Percentiles rank a stretch among this genome's conserved stretches.
phyloP scores from a whole-genome alignment of 805 yeast species.

The Spencermartinsiella europaea region DNA sequence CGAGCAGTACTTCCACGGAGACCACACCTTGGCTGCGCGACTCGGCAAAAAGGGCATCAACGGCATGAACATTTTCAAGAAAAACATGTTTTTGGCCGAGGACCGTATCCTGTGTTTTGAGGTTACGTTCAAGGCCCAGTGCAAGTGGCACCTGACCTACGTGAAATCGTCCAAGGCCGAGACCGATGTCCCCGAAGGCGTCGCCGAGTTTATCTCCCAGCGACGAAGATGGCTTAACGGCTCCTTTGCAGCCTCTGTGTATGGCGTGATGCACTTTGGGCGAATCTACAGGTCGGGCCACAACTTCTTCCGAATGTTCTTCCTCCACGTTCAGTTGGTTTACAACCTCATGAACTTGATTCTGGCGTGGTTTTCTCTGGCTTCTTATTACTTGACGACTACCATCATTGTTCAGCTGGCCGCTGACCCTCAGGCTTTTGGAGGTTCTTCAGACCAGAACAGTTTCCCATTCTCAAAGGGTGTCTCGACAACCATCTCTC shows the following conservation, averaged over 20 bases:
- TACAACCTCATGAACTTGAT: slow-evolving; percentile 51
- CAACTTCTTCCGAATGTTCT: slow-evolving; percentile 44
- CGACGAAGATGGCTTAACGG: slow-evolving; percentile 69
- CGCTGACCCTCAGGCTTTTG: slow-evolving; percentile 36
- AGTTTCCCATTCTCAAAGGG: slow-evolving; percentile 32
- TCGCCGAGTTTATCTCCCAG: slow-evolving; percentile 59
- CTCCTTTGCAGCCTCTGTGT: slow-evolving; percentile 57
- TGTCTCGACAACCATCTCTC: slow-evolving; percentile 41
- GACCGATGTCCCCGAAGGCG: slow-evolving; percentile 60
- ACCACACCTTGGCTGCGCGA: slow-evolving; percentile 43
- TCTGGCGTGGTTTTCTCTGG: slow-evolving; percentile 60
- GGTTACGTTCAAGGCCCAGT: slow-evolving; percentile 51
- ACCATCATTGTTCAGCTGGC: slow-evolving; percentile 49
- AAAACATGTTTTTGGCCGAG: slow-evolving; percentile 67
- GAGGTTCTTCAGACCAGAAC: slow-evolving; percentile 41
- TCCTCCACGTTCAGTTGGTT: slow-evolving; percentile 50
- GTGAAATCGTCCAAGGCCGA: slow-evolving; percentile 61
- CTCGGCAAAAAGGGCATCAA: slow-evolving; percentile 51
- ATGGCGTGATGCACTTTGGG: slow-evolving; percentile 48
- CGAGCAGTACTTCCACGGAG: slow-evolving; percentile 65
- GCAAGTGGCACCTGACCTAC: slow-evolving; percentile 58
- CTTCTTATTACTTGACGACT: slow-evolving; percentile 59
- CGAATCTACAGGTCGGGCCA: slow-evolving; percentile 53
- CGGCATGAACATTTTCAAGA: slow-evolving; percentile 59
- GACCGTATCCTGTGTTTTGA: slow-evolving; percentile 65